These are phyloP conservation scores for Ceratobasidium sp. DNA, from an alignment of 1,284 basidiomycete species.

Conservation along the genomic window DNA sequence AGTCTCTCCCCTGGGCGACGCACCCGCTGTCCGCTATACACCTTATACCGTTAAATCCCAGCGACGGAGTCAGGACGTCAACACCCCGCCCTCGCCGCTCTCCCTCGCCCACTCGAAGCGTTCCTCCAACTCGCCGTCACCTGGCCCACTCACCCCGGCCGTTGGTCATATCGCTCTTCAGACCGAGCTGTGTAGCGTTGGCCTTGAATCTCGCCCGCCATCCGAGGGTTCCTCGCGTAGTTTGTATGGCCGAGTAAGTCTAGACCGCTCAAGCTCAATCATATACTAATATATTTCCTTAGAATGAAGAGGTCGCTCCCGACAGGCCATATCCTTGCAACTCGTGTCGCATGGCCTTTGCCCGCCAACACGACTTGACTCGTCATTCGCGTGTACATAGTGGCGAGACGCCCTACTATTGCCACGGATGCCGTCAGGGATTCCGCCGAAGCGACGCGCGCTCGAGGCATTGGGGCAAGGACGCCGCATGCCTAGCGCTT, in stretches of 20 bases:
- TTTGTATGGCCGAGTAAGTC: constrained; percentile 25
- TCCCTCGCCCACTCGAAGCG: constrained; percentile 35
- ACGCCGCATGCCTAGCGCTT: constrained; percentile 30
- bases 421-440: constrained; percentile 74
- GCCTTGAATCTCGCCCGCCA: constrained; percentile 13
- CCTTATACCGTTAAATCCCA: constrained; percentile 42
- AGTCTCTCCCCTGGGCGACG: constrained; percentile 3
- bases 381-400: constrained; percentile 73
- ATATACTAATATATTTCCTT: constrained; percentile 27
- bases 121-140: constrained; percentile 38
- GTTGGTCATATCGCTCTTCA: constrained; percentile 36
- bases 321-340: constrained; percentile 74
- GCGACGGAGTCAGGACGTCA: constrained; percentile 26
- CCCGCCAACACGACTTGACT: constrained; percentile 80
- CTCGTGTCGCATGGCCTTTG: constrained; percentile 76
- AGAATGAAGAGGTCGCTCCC: constrained; percentile 50
- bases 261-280: neutral
- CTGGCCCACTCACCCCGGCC: constrained; percentile 41
- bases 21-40: constrained; percentile 27
- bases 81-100: constrained; percentile 32
- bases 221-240: constrained; percentile 14
- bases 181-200: constrained; percentile 16
- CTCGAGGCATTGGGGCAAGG: constrained; percentile 65
- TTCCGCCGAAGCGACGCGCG: constrained; percentile 82
- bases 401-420: constrained; percentile 75